These are phyloP conservation scores for Pyrus hybrid DNA, from an alignment of 331 rosid species.

Conservation along the genomic window DNA sequence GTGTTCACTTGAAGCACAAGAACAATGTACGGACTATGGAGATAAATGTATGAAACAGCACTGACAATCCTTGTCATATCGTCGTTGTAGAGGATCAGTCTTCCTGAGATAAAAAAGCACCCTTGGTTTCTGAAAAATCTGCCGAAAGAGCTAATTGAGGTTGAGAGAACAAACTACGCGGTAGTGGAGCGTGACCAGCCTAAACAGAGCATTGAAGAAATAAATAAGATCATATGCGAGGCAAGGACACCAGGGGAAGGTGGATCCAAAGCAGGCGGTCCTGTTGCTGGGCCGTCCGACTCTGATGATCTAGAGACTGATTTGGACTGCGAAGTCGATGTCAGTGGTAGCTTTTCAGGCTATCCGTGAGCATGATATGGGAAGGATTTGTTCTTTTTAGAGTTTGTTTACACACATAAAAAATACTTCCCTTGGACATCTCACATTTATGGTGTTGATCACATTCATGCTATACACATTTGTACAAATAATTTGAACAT, in stretches of 20 bases:
- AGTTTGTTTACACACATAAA: background rate
- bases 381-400: background rate
- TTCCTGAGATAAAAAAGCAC: constrained; percentile 73
- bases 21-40: background rate
- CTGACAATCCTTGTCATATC: background rate
- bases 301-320: constrained; percentile 31
- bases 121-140: constrained; percentile 78
- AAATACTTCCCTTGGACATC: background rate
- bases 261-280: constrained; percentile 27
- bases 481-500: constrained; percentile 1
- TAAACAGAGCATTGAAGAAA: constrained; percentile 62
- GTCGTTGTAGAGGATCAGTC: constrained; percentile 51
- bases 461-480: background rate
- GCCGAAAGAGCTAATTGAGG: constrained; percentile 52
- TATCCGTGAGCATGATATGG: constrained; percentile 12
- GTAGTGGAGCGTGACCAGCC: constrained; percentile 26
- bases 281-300: constrained; percentile 28
- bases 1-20: background rate
- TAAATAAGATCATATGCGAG: constrained; percentile 49
- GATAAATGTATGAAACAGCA: background rate
- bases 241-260: constrained; percentile 51
- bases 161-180: constrained; percentile 29
- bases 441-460: constrained; percentile 2
- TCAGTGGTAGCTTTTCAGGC: constrained; percentile 24
- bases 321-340: constrained; percentile 45